phyloP scores from a whole-genome alignment of 805 yeast genomes.

The Ogataea thermomethanolica region DNA sequence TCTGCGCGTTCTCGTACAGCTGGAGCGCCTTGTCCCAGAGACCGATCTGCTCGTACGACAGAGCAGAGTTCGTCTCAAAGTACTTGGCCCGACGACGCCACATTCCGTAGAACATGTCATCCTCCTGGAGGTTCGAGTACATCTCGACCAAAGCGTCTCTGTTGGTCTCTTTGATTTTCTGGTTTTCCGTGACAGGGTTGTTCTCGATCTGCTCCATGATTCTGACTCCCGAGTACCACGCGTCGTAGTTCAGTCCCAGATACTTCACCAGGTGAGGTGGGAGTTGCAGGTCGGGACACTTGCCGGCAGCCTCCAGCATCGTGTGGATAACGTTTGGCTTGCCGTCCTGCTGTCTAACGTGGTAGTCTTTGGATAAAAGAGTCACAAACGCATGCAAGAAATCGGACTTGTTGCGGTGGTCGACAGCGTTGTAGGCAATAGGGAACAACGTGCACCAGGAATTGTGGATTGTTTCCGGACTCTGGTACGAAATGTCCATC shows the following conservation, averaged over 20 bases:
- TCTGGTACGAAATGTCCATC: constrained; percentile 76
- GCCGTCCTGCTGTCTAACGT: constrained; percentile 81
- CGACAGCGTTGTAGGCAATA: constrained; percentile 67
- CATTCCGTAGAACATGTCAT: constrained; percentile 94
- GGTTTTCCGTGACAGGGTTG: constrained; percentile 49
- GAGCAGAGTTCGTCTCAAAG: constrained; percentile 86
- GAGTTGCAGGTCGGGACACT: constrained; percentile 66
- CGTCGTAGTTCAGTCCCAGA: constrained; percentile 78
- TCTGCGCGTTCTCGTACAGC: constrained; percentile 92
- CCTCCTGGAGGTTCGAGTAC: constrained; percentile 85
- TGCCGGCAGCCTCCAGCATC: constrained; percentile 76
- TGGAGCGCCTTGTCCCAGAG: constrained; percentile 93
- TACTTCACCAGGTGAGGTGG: constrained; percentile 95
- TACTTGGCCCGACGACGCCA: constrained; percentile 98
- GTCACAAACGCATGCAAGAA: constrained; percentile 78
- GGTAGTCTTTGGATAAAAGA: constrained; percentile 84
- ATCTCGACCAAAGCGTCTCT: constrained; percentile 88
- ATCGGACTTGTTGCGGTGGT: constrained; percentile 76
- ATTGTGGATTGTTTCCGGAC: constrained; percentile 71
- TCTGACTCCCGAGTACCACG: constrained; percentile 87
- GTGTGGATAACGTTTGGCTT: constrained; percentile 87
- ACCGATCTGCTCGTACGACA: constrained; percentile 93
- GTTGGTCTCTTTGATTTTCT: constrained; percentile 76
- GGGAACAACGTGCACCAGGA: constrained; percentile 89
- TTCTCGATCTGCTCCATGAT: constrained; percentile 69